These are phyloP conservation scores for Tilletia horrida DNA, from an alignment of 1,284 basidiomycete genomes.

Conservation along the genomic window DNA sequence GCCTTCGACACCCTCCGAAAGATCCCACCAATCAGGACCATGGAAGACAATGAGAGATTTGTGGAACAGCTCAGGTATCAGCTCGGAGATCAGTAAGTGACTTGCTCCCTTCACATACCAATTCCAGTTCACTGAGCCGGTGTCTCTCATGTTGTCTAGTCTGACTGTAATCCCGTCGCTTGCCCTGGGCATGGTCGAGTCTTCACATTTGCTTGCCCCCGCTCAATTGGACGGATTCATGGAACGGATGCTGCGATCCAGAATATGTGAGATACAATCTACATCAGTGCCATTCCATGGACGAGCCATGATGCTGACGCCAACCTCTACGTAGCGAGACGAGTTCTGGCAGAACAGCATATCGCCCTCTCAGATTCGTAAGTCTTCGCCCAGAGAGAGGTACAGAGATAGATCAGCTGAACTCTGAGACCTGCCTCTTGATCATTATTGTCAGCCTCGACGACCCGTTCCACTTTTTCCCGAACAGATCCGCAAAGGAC, in stretches of 20 bases:
- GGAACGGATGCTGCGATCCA: conserved; percentile 81
- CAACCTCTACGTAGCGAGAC: conserved; percentile 59
- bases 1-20: conserved; percentile 65
- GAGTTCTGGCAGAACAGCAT: conserved; percentile 85
- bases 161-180: conserved; percentile 41
- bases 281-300: background rate
- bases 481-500: conserved; percentile 19
- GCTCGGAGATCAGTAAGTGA: conserved; percentile 70
- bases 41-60: conserved; percentile 74
- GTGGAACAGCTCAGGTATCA: conserved; percentile 68
- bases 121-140: too few relatives aligned
- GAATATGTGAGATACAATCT: conserved; percentile 62
- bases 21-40: conserved; percentile 70
- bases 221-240: conserved; percentile 81
- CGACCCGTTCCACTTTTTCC: conserved; percentile 46
- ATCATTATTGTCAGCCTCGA: conserved; percentile 24
- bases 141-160: conserved; percentile 4
- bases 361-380: conserved; percentile 71
- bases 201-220: conserved; percentile 71
- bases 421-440: background rate
- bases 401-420: background rate
- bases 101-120: too few relatives aligned
- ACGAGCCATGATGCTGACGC: background rate
- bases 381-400: background rate
- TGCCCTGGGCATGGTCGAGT: conserved; percentile 54